Evolutionary conservation across 2,329 filamentous ascomycete genomes (phyloP).

Genomic region (Diaporthe sp.): DNA sequence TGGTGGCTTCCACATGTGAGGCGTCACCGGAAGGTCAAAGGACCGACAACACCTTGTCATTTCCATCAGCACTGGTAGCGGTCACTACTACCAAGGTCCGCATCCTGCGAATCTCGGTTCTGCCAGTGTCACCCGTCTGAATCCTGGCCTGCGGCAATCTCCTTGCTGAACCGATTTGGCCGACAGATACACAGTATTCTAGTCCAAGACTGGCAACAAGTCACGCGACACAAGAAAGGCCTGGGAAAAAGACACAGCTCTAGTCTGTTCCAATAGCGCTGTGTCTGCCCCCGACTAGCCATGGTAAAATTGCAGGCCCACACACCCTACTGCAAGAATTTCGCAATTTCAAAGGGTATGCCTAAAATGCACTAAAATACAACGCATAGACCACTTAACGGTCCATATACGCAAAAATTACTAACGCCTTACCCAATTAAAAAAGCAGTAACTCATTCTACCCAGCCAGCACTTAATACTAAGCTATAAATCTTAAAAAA

Average conservation of each 20-base stretch:
- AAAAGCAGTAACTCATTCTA: too few species aligned
- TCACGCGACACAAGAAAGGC: constrained; percentile 5
- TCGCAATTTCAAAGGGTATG: not conserved
- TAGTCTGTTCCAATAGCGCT: not conserved
- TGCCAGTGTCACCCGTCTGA: constrained; percentile 5
- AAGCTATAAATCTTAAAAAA: too few species aligned
- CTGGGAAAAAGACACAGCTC: not conserved
- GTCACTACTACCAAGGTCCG: not conserved
- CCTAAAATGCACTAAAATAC: not conserved
- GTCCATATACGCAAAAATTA: too few species aligned
- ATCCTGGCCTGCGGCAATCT: not conserved
- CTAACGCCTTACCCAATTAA: too few species aligned
- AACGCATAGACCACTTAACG: too few species aligned
- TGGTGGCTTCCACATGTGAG: constrained; percentile 2
- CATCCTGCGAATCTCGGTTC: constrained; percentile 29
- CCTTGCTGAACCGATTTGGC: not conserved
- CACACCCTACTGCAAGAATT: not conserved
- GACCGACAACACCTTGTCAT: not conserved
- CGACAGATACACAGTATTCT: not conserved
- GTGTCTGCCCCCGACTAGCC: not conserved
- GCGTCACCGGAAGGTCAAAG: not conserved
- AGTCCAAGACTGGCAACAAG: not conserved
- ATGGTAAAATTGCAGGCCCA: not conserved
- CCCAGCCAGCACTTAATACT: too few species aligned
- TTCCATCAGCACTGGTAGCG: not conserved